Conservation (phyloP, 1,284 basidiomycete species). For the Wolfiporia cocos region DNA sequence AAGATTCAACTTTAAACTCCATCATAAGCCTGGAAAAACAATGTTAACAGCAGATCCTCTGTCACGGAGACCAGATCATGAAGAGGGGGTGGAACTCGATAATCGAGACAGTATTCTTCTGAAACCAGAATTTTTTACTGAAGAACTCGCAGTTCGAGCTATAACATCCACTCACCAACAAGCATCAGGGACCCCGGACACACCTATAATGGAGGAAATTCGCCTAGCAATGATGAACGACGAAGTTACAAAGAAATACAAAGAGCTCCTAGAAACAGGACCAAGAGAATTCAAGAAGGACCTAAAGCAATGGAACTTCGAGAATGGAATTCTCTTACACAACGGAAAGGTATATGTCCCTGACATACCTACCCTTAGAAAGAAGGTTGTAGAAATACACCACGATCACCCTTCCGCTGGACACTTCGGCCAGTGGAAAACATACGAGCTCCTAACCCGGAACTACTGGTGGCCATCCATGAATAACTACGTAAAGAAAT, state of each 20-base stretch:
- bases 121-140: conserved; percentile 9
- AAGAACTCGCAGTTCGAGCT: too few relatives aligned
- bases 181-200: not conserved
- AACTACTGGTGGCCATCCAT: conserved; percentile 1
- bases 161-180: not conserved
- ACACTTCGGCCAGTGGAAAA: conserved; percentile 27
- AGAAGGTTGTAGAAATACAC: conserved; percentile 19
- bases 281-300: not conserved
- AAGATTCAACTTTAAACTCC: conserved; percentile 29
- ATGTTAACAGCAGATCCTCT: conserved; percentile 4
- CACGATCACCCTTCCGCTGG: conserved; percentile 24
- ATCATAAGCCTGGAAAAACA: conserved; percentile 27
- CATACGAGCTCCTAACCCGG: not conserved
- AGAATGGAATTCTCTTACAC: conserved; percentile 25
- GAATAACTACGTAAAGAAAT: conserved; percentile 8
- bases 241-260: not conserved
- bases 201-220: not conserved
- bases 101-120: conserved; percentile 8
- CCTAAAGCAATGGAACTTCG: not conserved
- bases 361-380: conserved; percentile 14
- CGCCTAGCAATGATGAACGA: not conserved
- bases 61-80: conserved; percentile 9
- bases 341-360: conserved; percentile 22
- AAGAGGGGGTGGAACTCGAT: conserved; percentile 8
- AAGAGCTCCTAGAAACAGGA: not conserved